Base-by-base conservation (phyloP, 768 basidiomycete genomes). In the Mycena albidolilacea region DNA sequence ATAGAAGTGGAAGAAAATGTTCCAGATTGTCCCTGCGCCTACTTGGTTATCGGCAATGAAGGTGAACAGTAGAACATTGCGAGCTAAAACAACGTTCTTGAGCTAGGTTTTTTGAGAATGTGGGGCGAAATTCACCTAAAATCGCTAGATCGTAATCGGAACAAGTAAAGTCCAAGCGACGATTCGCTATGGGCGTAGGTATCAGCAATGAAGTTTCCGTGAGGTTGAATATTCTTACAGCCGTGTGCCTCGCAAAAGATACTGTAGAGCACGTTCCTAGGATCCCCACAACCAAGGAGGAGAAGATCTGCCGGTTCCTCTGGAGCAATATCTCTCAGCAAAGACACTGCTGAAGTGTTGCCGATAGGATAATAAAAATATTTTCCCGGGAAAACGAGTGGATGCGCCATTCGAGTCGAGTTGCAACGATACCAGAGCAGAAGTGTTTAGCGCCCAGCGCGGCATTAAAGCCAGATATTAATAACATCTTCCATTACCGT, bases 291-390 rank as follows among this genome's bases (percentile, higher is more conserved):
- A 30, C 86, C 90, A 38, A 90, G 81, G 19, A 90, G 83, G 5
- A 92, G 81, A 35, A 90, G 77, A n/a, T 85, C 78, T 7, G 87
- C 89, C n/a, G 79, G 64, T 64, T 84, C 78, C 71, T 89, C 89
- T 0, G 86, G 85, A 69, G 87, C 79, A 7, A 91, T 77, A 50
- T 85, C 82, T 65, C 86, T 80, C 4, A 87, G 87, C 15, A 91
- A 80, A 57, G 81, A 86, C 5, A 87, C 80, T 6, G 91, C 86
- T 5, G 89, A 83, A 0, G 90, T 91, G 76, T 91, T 91, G 43
- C 91, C 90, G 15, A 90, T 81, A 2, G 90, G 86, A 78, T 91
- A 91, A 81, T 90, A 91, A 70, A 84, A 88, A 3, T 79, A 79
- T 72, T 83, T 85, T 12, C 80, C 83, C 3, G 84, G 86, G 84